phyloP scores from a whole-genome alignment of 2,329 filamentous ascomycete genomes.

The Knufia petricola region DNA sequence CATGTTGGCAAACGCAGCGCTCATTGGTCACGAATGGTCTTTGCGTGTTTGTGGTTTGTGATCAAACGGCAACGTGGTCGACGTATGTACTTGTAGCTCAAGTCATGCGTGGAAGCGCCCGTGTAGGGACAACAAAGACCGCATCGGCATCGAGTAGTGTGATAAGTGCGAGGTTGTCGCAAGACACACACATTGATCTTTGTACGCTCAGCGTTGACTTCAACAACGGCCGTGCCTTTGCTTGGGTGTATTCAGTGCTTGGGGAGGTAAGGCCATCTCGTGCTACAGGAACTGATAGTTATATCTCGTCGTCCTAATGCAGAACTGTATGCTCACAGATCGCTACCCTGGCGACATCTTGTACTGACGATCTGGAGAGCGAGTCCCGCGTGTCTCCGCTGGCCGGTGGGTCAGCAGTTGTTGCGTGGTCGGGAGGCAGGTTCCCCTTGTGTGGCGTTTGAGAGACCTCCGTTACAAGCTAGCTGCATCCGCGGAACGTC shows the following conservation, averaged over 20 bases:
- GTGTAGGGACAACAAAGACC: not conserved
- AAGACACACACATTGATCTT: too few relatives aligned
- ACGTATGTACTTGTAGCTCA: not conserved
- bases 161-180: too few relatives aligned
- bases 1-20: slow-evolving; percentile 1
- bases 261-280: not conserved
- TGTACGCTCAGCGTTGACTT: not conserved
- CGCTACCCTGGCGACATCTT: not conserved
- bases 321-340: not conserved
- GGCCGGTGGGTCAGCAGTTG: not conserved
- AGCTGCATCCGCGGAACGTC: not conserved
- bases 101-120: not conserved
- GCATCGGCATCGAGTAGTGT: not conserved
- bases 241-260: not conserved
- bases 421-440: not conserved
- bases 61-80: not conserved
- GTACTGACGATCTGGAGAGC: not conserved
- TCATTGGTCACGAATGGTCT: not conserved
- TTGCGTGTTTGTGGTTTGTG: not conserved
- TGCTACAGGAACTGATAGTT: not conserved
- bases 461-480: slow-evolving; percentile 1
- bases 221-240: not conserved
- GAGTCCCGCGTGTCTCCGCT: not conserved
- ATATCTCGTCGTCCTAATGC: not conserved
- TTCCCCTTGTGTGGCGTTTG: slow-evolving; percentile 1